phyloP scores from a whole-genome alignment of 257 asterid species.

The Schizonepeta tenuifolia region DNA sequence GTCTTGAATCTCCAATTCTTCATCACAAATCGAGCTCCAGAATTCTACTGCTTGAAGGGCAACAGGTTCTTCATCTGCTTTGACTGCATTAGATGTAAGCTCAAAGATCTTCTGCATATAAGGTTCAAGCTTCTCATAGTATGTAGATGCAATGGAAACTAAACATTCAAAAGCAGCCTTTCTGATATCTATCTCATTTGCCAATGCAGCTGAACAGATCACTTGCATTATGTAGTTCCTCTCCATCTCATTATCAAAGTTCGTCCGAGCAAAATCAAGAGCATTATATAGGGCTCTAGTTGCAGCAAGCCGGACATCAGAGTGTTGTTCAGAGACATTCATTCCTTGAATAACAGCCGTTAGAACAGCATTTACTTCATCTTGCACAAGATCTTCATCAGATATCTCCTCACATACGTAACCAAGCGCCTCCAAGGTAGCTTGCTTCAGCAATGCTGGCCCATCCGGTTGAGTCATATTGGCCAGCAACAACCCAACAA shows the following conservation, averaged over 20 bases:
- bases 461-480: conserved; percentile 72
- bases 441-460: conserved; percentile 67
- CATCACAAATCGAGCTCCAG: conserved; percentile 95
- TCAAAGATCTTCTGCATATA: conserved; percentile 80
- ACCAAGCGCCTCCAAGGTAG: conserved; percentile 86
- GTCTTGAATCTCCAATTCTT: conserved; percentile 79
- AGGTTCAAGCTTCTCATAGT: conserved; percentile 74
- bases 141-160: conserved; percentile 79
- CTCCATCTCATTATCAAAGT: conserved; percentile 85
- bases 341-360: conserved; percentile 92
- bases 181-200: conserved; percentile 70
- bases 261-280: conserved; percentile 86
- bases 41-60: conserved; percentile 91
- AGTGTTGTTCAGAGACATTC: conserved; percentile 63
- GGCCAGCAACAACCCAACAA: conserved; percentile 62
- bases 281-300: conserved; percentile 80
- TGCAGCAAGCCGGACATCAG: conserved; percentile 83
- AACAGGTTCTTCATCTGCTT: conserved; percentile 76
- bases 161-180: conserved; percentile 90
- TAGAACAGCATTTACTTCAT: conserved; percentile 76
- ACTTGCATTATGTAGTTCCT: conserved; percentile 86
- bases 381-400: conserved; percentile 70
- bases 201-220: conserved; percentile 74
- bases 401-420: conserved; percentile 92
- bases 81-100: conserved; percentile 81